Conservation (phyloP, 2,329 filamentous ascomycete species). For the Endoconidiophora polonica region DNA sequence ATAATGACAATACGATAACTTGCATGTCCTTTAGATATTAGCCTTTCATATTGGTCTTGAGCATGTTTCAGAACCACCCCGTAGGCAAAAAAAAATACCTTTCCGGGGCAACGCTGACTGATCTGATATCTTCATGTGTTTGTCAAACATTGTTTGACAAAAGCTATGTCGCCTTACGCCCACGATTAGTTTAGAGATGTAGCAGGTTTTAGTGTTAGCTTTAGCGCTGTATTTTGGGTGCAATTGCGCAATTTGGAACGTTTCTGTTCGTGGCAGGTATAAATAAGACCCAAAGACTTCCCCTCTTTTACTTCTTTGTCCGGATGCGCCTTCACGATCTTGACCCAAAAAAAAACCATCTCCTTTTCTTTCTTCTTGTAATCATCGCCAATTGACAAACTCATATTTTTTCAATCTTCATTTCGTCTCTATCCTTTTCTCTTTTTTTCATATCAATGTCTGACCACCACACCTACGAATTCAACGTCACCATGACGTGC, state of each 20-base stretch:
- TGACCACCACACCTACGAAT: slow-evolving; percentile 72
- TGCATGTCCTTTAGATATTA: too few species aligned
- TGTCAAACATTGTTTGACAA: not conserved
- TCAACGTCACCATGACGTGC: slow-evolving; percentile 88
- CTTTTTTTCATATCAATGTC: slow-evolving; percentile 33
- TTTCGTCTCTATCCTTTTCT: not conserved
- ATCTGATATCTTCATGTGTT: not conserved
- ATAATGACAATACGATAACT: too few species aligned
- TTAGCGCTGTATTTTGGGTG: too few species aligned
- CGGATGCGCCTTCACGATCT: not conserved
- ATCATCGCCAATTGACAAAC: not conserved
- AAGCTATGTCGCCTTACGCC: not conserved
- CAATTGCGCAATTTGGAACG: not conserved
- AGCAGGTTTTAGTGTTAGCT: too few species aligned
- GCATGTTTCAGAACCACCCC: slow-evolving; percentile 2
- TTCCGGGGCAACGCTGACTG: not conserved
- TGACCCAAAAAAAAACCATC: not conserved
- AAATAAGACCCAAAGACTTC: too few species aligned
- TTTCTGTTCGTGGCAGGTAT: too few species aligned
- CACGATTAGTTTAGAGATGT: not conserved
- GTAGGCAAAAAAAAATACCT: too few species aligned
- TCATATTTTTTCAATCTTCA: not conserved
- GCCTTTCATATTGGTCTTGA: not conserved
- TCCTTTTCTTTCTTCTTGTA: not conserved
- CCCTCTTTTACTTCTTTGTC: not conserved